These are phyloP conservation scores for Pythium utonaiense DNA, from an alignment of 352 stramenopile genomes.

Conservation along the genomic window DNA sequence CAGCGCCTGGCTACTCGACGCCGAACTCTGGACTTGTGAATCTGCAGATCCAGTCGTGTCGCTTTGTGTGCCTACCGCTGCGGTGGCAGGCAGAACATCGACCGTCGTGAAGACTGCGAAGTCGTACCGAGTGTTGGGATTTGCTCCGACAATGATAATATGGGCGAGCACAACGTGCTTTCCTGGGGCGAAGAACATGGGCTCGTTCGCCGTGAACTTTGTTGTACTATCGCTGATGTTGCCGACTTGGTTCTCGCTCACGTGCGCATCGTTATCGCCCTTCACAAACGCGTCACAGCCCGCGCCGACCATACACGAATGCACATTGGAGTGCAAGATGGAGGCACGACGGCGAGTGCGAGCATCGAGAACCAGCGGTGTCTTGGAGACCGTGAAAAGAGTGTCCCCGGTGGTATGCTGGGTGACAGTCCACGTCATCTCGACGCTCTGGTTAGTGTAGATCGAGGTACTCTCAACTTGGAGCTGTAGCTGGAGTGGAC, in stretches of 20 bases:
- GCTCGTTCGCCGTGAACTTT: constrained; percentile 19
- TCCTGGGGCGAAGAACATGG: constrained; percentile 24
- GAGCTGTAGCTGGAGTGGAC: constrained; percentile 22
- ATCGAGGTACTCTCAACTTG: background rate
- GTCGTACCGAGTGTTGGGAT: constrained; percentile 25
- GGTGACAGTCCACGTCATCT: constrained; percentile 23
- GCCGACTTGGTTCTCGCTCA: constrained; percentile 23
- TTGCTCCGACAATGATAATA: constrained; percentile 25
- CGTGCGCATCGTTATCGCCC: constrained; percentile 16
- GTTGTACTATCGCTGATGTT: constrained; percentile 17
- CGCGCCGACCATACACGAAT: constrained; percentile 18
- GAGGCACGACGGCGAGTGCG: constrained; percentile 14
- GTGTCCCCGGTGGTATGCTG: background rate
- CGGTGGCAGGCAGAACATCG: background rate
- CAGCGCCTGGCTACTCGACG: constrained; percentile 1
- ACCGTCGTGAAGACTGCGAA: constrained; percentile 30
- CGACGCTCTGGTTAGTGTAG: constrained; percentile 11
- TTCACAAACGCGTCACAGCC: constrained; percentile 25
- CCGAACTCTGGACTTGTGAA: background rate
- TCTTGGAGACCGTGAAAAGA: constrained; percentile 12
- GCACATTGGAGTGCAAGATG: constrained; percentile 25
- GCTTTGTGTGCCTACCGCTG: background rate
- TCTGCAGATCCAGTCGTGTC: background rate
- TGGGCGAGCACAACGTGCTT: constrained; percentile 33
- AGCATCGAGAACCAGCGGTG: constrained; percentile 12